These are phyloP conservation scores for Luffa acutangula DNA, from an alignment of 306 rosid species.

Conservation along the genomic window DNA sequence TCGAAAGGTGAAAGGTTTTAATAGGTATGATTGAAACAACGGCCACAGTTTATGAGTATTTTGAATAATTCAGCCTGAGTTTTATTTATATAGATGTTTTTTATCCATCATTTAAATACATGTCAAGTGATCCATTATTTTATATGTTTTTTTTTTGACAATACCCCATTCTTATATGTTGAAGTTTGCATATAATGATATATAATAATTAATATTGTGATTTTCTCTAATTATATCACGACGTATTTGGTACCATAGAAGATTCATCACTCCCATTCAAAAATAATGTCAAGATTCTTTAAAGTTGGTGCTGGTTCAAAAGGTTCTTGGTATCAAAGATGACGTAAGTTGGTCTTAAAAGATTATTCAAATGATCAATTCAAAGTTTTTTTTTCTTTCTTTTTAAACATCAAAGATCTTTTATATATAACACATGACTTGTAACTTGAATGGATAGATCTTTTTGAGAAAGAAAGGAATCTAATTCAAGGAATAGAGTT, in stretches of 20 bases:
- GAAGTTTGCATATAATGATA: too few species aligned
- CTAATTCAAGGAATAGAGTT: background rate
- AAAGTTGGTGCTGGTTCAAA: background rate
- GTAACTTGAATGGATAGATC: background rate
- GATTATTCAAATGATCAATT: background rate
- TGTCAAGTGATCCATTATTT: too few species aligned
- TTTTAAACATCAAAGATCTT: background rate
- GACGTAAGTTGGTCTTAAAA: background rate
- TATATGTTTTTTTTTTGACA: too few species aligned
- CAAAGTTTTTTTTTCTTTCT: background rate
- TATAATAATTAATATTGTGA: too few species aligned
- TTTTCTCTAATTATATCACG: too few species aligned
- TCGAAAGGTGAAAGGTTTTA: too few species aligned
- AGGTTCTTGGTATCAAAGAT: background rate
- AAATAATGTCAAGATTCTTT: background rate
- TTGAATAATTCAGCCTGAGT: too few species aligned
- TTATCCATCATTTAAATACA: too few species aligned
- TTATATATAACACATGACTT: background rate
- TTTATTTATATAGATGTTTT: too few species aligned
- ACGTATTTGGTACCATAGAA: background rate
- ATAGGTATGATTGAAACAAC: too few species aligned
- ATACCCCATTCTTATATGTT: too few species aligned
- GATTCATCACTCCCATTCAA: background rate
- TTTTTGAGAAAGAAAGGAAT: background rate
- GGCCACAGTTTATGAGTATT: too few species aligned